Base-by-base conservation (phyloP, 768 basidiomycete species). In the Lactifluus piperatus region DNA sequence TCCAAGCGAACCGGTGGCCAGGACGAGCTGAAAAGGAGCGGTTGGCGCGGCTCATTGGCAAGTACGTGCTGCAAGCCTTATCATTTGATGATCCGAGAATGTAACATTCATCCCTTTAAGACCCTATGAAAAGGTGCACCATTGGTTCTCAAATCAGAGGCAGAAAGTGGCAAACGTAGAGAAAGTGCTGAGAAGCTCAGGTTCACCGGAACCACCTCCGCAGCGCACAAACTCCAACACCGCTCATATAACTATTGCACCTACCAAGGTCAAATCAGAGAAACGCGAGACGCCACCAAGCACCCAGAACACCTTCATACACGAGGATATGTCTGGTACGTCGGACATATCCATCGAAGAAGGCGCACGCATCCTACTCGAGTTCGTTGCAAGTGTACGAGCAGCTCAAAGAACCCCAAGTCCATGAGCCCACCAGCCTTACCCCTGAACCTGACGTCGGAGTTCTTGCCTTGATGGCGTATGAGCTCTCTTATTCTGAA, bases 141-240 rank as follows among this genome's bases (percentile, higher is more conserved):
- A 60, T 30, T 60, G 59, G 59, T 60, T 60, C 54, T 61, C 60
- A 20, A 61, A 61, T 36, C 60, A 61, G 45, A 51, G 60, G 45
- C 60, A 61, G 29, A 61, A 61, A 46, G 24, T 52, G 50, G 60
- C 55, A 14, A 47, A 51, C 13, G 55, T 61, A 18, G 60, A 61
- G 37, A 61, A 56, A 39, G 54, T 43, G 4, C 20, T 47, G 14
- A 39, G 44, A 27, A 11, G 22, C 14, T 4, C 58, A 13, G 41
- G 22, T 24, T 14, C 47, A 20, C 11, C 39, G 3, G 53, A 55
- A 16, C 43, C 45, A 3, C n/a, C 53, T n/a, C 32, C 34, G 14
- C 53, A 37, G 16, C 41, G 30, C 16, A 43, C 39, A 39, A 29
- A 20, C n/a, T 11, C 27, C 32, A 26, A 13, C 36, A 18, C 16